Percentiles rank a stretch among this genome's conserved stretches.
These are phyloP conservation scores for Fusarium sp. DNA, from an alignment of 2,329 filamentous ascomycete species.

Conservation along the genomic window DNA sequence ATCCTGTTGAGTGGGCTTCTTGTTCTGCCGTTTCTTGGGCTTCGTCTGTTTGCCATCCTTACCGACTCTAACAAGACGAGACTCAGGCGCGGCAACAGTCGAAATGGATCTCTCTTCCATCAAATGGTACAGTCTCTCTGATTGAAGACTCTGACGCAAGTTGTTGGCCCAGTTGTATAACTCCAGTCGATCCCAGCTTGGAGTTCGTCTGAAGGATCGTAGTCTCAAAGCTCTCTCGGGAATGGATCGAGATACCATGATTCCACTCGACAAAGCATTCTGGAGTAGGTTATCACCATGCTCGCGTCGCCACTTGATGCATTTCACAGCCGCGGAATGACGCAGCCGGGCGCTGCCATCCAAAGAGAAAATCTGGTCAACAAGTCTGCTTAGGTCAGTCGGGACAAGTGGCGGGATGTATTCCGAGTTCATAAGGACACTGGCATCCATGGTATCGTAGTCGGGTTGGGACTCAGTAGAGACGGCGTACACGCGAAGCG, in stretches of 20 bases:
- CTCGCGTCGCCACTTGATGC: slow-evolving; percentile 74
- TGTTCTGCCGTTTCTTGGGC: slow-evolving; percentile 14
- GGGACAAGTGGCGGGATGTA: slow-evolving; percentile 83
- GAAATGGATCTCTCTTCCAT: slow-evolving; percentile 35
- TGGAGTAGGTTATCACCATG: slow-evolving; percentile 37
- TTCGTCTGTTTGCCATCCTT: slow-evolving; percentile 2
- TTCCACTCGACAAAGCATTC: slow-evolving; percentile 32
- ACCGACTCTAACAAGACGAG: slow-evolving; percentile 32
- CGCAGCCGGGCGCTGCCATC: slow-evolving; percentile 85
- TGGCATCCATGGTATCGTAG: slow-evolving; percentile 88
- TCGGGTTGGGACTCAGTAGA: slow-evolving; percentile 80
- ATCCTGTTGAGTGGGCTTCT: slow-evolving; percentile 66
- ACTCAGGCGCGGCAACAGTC: slow-evolving; percentile 23
- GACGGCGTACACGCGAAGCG: slow-evolving; percentile 73
- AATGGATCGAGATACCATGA: slow-evolving; percentile 27
- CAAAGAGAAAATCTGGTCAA: slow-evolving; percentile 79
- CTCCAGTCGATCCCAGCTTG: slow-evolving; percentile 49
- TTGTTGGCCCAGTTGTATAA: slow-evolving; percentile 53
- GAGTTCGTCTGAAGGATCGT: slow-evolving; percentile 24
- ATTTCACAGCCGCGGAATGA: slow-evolving; percentile 84
- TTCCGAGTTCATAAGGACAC: slow-evolving; percentile 89
- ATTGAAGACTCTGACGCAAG: slow-evolving; percentile 51
- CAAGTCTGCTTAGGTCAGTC: slow-evolving; percentile 77
- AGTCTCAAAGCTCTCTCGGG: slow-evolving; percentile 35
- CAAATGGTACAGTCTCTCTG: slow-evolving; percentile 46